Evolutionary conservation across 225 moss, liverwort and hornwort genomes (phyloP).

Genomic region (Bryoerythrophyllum caledonicum): DNA sequence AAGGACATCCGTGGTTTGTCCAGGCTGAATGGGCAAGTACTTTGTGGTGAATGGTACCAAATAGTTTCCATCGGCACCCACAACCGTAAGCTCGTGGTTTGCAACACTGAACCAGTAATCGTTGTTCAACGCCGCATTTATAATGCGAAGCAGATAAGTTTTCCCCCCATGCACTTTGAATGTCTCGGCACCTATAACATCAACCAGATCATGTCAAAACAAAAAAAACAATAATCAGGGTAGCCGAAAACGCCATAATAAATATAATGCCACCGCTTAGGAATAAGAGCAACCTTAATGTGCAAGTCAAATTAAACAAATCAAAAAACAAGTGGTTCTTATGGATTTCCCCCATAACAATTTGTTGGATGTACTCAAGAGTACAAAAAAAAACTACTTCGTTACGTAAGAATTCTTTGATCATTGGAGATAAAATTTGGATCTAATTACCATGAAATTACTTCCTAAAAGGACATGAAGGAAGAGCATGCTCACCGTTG

Average conservation of each 20-base stretch:
- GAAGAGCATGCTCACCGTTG: not conserved
- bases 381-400: too few species aligned
- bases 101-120: conserved; percentile 45
- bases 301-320: too few species aligned
- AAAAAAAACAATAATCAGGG: not conserved
- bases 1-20: conserved; percentile 60
- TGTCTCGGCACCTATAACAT: not conserved
- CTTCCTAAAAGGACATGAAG: too few species aligned
- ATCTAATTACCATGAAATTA: too few species aligned
- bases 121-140: conserved; percentile 45
- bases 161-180: conserved; percentile 21
- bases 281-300: too few species aligned
- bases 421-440: too few species aligned
- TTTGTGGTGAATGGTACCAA: conserved; percentile 49
- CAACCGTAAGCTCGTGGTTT: conserved; percentile 55
- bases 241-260: too few species aligned
- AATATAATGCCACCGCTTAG: too few species aligned
- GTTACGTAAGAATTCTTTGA: too few species aligned
- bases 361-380: too few species aligned
- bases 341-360: too few species aligned
- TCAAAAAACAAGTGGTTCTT: too few species aligned
- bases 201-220: not conserved
- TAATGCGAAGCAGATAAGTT: conserved; percentile 44
- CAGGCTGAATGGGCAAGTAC: conserved; percentile 46
- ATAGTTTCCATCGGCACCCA: conserved; percentile 57